These are phyloP conservation scores for Cymbopogon citratus DNA, from an alignment of 176 grass and related monocot genomes.

Conservation along the genomic window DNA sequence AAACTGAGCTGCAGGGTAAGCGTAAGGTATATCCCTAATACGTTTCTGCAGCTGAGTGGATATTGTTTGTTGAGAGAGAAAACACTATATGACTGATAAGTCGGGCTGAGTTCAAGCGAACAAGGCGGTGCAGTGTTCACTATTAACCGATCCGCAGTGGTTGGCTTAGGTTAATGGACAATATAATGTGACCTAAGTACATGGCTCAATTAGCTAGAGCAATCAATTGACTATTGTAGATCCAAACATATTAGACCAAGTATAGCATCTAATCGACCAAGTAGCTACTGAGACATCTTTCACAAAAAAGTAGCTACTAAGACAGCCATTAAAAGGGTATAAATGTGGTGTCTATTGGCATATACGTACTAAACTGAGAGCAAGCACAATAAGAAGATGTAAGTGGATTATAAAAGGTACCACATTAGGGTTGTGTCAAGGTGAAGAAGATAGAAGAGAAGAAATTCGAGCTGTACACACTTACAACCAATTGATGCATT, in stretches of 20 bases:
- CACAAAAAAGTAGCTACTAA: neutral
- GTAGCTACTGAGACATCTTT: too few relatives aligned
- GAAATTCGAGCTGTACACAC: too few relatives aligned
- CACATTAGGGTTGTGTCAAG: neutral
- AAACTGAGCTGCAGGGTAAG: too few relatives aligned
- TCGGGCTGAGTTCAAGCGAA: too few relatives aligned
- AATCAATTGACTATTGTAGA: neutral
- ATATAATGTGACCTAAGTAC: neutral
- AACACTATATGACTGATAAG: too few relatives aligned
- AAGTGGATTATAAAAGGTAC: fast-evolving
- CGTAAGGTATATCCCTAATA: too few relatives aligned
- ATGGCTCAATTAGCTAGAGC: neutral
- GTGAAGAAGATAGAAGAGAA: neutral
- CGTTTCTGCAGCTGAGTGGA: too few relatives aligned
- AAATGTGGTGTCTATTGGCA: conserved; percentile 19
- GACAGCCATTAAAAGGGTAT: conserved; percentile 23
- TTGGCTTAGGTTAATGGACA: conserved; percentile 2
- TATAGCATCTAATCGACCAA: neutral
- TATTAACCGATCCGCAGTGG: neutral
- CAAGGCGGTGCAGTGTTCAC: too few relatives aligned
- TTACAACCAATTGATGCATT: too few relatives aligned
- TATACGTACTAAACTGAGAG: neutral
- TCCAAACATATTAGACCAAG: neutral
- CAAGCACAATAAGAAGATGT: neutral
- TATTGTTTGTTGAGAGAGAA: too few relatives aligned